Percentiles rank a stretch among this genome's conserved stretches.
Conservation (phyloP, 2,329 filamentous ascomycete genomes). For the Neophaeococcomyces mojaviensis region DNA sequence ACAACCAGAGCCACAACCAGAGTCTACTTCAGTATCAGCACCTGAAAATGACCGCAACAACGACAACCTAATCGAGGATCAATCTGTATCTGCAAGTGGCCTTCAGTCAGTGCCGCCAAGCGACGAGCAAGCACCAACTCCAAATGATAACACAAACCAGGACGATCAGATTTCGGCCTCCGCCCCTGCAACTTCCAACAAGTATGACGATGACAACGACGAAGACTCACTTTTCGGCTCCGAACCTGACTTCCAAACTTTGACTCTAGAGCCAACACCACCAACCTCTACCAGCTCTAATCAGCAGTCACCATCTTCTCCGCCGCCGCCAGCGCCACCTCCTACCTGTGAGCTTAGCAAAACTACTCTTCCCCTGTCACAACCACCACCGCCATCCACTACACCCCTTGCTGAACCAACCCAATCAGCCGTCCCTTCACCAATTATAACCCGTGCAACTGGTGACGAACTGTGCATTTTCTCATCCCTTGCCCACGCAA, state of each 20-base stretch:
- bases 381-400: no score
- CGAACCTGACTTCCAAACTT: neutral
- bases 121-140: neutral
- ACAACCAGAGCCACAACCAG: no score
- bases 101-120: neutral
- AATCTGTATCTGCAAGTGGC: no score
- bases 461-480: conserved; percentile 12
- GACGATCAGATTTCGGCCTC: neutral
- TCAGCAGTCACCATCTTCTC: neutral
- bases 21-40: no score
- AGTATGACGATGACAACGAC: neutral
- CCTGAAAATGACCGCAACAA: conserved; percentile 2
- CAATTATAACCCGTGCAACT: neutral
- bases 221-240: conserved; percentile 11
- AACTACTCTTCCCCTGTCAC: no score
- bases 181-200: neutral
- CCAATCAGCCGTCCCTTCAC: no score
- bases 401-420: no score
- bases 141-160: neutral
- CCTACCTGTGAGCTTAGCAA: no score
- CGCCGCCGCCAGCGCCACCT: neutral
- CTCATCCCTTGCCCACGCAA: conserved; percentile 16
- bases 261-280: neutral
- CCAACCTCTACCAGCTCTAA: neutral
- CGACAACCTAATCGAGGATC: neutral